Percentiles rank a stretch among this genome's conserved stretches.
Evolutionary conservation across 2,329 filamentous ascomycete genomes (phyloP).

Genomic region (Ceratocystis cubensis): DNA sequence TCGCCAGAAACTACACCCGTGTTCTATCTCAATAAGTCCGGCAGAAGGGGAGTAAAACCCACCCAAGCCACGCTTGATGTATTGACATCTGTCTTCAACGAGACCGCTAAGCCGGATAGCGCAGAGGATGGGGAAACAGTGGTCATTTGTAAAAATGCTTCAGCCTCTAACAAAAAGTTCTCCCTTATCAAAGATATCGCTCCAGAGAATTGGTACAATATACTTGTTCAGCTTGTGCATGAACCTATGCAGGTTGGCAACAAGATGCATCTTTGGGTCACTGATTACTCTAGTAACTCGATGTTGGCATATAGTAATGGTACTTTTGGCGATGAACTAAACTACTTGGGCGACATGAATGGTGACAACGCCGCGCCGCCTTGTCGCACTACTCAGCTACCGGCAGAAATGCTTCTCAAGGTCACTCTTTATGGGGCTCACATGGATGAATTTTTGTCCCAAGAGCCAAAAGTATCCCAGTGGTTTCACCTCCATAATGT

Average conservation of each 20-base stretch:
- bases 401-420: constrained; percentile 27
- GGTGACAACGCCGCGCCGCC: neutral
- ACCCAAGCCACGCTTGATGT: neutral
- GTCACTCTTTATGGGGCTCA: constrained; percentile 22
- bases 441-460: neutral
- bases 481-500: constrained; percentile 15
- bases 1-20: neutral
- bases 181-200: constrained; percentile 46
- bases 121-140: constrained; percentile 24
- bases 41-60: neutral
- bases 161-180: constrained; percentile 36
- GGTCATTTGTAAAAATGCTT: constrained; percentile 40
- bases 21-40: neutral
- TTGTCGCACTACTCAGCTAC: neutral
- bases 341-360: neutral
- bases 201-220: constrained; percentile 47
- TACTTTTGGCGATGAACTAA: constrained; percentile 24
- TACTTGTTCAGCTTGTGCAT: constrained; percentile 58
- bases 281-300: constrained; percentile 68
- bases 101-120: neutral
- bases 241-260: constrained; percentile 34
- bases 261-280: constrained; percentile 55
- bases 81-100: neutral
- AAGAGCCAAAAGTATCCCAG: neutral
- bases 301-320: constrained; percentile 10